These are phyloP conservation scores for Russula sp. DNA, from an alignment of 768 basidiomycete genomes.

Conservation along the genomic window DNA sequence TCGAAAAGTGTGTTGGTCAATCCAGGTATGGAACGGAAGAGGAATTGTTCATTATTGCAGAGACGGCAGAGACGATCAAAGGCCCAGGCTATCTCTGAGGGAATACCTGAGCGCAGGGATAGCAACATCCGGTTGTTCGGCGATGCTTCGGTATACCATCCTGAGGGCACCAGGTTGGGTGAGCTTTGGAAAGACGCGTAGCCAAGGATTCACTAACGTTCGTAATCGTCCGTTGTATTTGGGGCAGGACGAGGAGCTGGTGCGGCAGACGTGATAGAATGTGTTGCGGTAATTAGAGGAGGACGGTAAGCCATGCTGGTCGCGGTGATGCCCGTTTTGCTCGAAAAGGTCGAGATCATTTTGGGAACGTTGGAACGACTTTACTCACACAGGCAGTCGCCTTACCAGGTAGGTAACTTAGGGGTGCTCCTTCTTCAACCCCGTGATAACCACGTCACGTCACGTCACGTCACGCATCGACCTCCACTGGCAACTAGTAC, in stretches of 20 bases:
- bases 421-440: too few species aligned
- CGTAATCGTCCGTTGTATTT: constrained; percentile 63
- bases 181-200: constrained; percentile 5
- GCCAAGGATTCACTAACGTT: constrained; percentile 41
- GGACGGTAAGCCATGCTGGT: constrained; percentile 24
- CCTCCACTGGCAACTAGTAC: too few species aligned
- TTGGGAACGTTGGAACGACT: constrained; percentile 1
- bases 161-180: constrained; percentile 33
- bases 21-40: constrained; percentile 66
- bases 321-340: constrained; percentile 17
- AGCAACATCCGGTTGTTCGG: constrained; percentile 88
- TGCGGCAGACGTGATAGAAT: background rate
- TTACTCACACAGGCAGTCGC: background rate
- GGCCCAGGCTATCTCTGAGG: constrained; percentile 82
- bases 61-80: constrained; percentile 79
- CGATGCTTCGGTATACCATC: constrained; percentile 80
- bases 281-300: constrained; percentile 10
- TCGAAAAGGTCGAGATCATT: constrained; percentile 25
- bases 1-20: constrained; percentile 79
- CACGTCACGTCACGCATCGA: background rate
- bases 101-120: constrained; percentile 76
- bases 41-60: constrained; percentile 73
- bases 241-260: constrained; percentile 16
- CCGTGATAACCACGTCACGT: constrained; percentile 1
- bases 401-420: background rate